Evolutionary conservation across 306 rosid species (phyloP).

Genomic region (Trifolium subterraneum): DNA sequence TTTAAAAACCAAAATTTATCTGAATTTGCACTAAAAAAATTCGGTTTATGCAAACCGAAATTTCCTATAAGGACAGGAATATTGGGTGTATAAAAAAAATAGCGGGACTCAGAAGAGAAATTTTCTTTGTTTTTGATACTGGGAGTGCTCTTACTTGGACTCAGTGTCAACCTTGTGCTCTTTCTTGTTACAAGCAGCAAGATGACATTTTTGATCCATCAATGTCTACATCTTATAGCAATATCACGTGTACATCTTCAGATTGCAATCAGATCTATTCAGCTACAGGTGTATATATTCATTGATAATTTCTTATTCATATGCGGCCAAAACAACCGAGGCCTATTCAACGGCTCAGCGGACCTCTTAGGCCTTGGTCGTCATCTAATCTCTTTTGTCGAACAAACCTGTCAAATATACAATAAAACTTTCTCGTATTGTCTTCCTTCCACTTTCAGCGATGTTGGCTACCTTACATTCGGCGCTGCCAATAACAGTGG

Average conservation of each 20-base stretch:
- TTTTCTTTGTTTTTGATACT: constrained; percentile 69
- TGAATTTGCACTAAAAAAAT: no score
- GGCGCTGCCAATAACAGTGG: constrained; percentile 1
- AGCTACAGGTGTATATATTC: constrained; percentile 54
- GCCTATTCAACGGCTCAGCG: constrained; percentile 62
- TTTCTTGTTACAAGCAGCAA: constrained; percentile 58
- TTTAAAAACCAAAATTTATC: no score
- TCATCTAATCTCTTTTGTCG: constrained; percentile 61
- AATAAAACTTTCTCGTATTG: constrained; percentile 68
- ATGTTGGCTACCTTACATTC: constrained; percentile 59
- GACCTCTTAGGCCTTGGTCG: constrained; percentile 85
- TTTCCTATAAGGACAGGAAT: no score
- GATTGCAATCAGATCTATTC: constrained; percentile 53
- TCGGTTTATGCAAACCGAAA: no score
- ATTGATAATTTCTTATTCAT: constrained; percentile 56
- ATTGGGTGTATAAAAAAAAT: no score
- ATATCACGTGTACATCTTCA: constrained; percentile 53
- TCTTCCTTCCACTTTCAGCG: constrained; percentile 63
- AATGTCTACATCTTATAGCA: constrained; percentile 50
- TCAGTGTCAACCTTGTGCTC: constrained; percentile 70
- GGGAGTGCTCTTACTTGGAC: constrained; percentile 84
- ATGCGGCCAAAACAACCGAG: constrained; percentile 76
- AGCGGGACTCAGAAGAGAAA: no score
- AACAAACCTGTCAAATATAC: constrained; percentile 64
- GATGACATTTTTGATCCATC: constrained; percentile 61